Percentiles rank a stretch among this genome's conserved stretches.
Evolutionary conservation across 2,329 filamentous ascomycete genomes (phyloP).

Genomic region (Paracoccidioides lutzii): DNA sequence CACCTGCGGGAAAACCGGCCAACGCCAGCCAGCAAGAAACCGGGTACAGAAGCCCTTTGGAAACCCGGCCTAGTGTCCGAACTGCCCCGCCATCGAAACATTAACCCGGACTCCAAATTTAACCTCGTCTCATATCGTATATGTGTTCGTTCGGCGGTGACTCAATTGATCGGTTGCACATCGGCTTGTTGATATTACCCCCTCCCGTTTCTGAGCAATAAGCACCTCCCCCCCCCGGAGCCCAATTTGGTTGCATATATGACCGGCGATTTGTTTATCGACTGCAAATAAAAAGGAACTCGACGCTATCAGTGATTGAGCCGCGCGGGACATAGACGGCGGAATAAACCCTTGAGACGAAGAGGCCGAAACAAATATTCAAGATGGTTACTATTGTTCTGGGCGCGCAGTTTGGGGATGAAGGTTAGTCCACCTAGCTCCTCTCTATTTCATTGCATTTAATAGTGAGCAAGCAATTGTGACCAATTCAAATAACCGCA

Average conservation of each 20-base stretch:
- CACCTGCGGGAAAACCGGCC: no score
- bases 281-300: neutral
- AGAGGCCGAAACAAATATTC: conserved; percentile 2
- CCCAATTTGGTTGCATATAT: neutral
- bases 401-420: conserved; percentile 37
- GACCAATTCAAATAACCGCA: neutral
- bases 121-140: neutral
- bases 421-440: conserved; percentile 22
- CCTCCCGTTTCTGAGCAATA: no score
- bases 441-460: neutral
- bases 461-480: neutral
- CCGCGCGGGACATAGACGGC: neutral
- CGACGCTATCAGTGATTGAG: neutral
- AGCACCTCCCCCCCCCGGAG: no score
- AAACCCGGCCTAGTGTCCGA: neutral
- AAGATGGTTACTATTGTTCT: conserved; percentile 32
- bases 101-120: neutral
- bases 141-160: neutral
- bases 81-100: neutral
- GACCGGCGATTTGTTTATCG: neutral
- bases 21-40: neutral
- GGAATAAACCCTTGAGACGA: neutral
- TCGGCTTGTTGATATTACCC: neutral
- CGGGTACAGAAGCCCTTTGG: neutral
- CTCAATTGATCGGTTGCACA: neutral